Evolutionary conservation across 345 rosid species (phyloP), one percentile per base, ranked within the genome.

Genomic region (Citropsis articulata): DNA sequence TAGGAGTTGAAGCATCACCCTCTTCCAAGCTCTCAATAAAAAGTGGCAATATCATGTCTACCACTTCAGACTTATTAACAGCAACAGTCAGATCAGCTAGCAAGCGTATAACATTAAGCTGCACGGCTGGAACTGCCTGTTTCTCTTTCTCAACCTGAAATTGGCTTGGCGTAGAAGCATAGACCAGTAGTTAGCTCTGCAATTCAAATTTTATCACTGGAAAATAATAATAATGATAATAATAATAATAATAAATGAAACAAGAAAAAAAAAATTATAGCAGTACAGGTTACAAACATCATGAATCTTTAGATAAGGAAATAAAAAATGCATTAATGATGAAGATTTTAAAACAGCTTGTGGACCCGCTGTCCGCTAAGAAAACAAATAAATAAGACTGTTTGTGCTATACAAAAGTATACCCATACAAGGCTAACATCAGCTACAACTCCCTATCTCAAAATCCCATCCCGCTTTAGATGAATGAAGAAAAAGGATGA

Each of bases 11-110:
- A 85, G 98, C 98, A 84, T 94, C 99, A 64, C 99, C 98, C 94
- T 94, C 99, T 88, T 97, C 99, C 82, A 97, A 85, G 81, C 88
- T 92, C 90, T 97, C 99, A 82, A 97, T 86, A 87, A 91, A 97
- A 80, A 93, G 97, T 6, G 99, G 98, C 87, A 97, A 85, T 78
- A 97, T 91, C 98, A 94, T 93, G 90, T 97, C 98, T 45, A 95
- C 95, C 80, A 93, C 94, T 82, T 97, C 99, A 73, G 98, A 85
- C 90, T 93, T 97, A 86, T 89, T 86, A 81, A 94, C 93, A 80
- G 92, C 89, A 73, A 94, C 98, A 81, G 91, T 94, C 80, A 97
- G 76, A 88, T 97, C 98, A 87, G 99, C 98, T 50, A 97, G 91
- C 85, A 97, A 83, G 65, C 92, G 89, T 80, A 97, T 97, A 68